phyloP scores from a whole-genome alignment of 331 rosid genomes.

The Quercus tomentella region DNA sequence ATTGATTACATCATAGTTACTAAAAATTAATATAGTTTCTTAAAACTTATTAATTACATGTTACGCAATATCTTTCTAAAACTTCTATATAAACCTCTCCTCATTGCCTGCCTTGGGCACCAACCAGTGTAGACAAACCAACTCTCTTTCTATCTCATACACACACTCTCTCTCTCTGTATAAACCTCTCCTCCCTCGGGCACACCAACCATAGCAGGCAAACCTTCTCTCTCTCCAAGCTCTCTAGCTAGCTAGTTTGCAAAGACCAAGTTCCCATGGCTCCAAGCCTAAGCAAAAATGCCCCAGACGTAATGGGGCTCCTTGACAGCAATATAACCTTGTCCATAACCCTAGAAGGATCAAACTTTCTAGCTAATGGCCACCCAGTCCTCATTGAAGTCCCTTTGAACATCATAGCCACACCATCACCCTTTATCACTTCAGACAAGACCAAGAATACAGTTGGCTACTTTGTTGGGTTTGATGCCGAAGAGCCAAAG shows the following conservation, averaged over 20 bases:
- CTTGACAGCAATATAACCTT: conserved; percentile 11
- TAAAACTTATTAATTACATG: too few species aligned
- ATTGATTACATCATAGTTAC: too few species aligned
- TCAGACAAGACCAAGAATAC: conserved; percentile 10
- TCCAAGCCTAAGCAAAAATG: conserved; percentile 43
- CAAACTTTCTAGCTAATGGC: conserved; percentile 52
- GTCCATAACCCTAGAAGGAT: conserved; percentile 34
- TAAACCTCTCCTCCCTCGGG: background rate
- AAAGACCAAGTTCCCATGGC: conserved; percentile 36
- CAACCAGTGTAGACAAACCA: too few species aligned
- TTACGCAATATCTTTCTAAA: too few species aligned
- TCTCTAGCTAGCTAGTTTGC: background rate
- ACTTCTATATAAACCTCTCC: too few species aligned
- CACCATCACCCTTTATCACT: conserved; percentile 23
- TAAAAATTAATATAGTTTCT: too few species aligned
- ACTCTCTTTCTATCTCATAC: background rate
- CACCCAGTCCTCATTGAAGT: conserved; percentile 54
- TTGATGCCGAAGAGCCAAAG: conserved; percentile 28
- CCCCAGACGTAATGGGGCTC: conserved; percentile 7
- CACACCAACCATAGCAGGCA: background rate
- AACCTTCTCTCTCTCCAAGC: background rate
- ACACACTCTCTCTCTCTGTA: background rate
- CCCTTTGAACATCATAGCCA: conserved; percentile 40
- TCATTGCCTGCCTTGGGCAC: too few species aligned
- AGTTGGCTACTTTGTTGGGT: conserved; percentile 63